Evolutionary conservation across 2,329 filamentous ascomycete genomes (phyloP).

Genomic region (Zasmidium cellare): DNA sequence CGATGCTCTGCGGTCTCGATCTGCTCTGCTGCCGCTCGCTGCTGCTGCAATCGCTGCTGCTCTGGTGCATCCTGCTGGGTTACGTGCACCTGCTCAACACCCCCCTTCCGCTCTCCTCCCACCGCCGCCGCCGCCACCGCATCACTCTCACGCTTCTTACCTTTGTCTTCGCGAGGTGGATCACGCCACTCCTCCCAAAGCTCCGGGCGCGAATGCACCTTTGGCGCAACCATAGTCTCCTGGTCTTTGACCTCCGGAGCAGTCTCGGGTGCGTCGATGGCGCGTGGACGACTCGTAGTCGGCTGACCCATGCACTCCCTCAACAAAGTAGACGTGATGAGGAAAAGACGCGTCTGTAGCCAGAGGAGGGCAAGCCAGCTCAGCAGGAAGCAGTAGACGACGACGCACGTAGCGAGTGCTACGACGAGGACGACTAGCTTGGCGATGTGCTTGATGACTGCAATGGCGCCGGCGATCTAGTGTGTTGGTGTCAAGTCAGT

Average conservation of each 20-base stretch:
- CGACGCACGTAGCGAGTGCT: conserved; percentile 10
- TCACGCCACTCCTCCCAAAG: too few species aligned
- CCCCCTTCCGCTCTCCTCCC: too few species aligned
- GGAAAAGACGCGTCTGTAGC: conserved; percentile 13
- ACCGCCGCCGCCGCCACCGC: too few species aligned
- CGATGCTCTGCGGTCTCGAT: too few species aligned
- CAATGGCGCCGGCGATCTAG: conserved; percentile 15
- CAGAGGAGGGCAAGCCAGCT: conserved; percentile 19
- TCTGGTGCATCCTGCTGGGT: too few species aligned
- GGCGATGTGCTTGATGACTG: conserved; percentile 9
- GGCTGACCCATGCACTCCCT: conserved; percentile 8
- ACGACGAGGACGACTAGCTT: conserved; percentile 13
- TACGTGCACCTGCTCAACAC: too few species aligned
- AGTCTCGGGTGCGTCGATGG: background rate
- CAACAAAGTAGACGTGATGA: conserved; percentile 11
- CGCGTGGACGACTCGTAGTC: background rate
- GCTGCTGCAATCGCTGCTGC: too few species aligned
- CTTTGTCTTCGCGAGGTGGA: too few species aligned
- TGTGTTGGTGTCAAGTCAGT: conserved; percentile 1
- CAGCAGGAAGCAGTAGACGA: conserved; percentile 14
- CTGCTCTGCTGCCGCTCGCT: too few species aligned
- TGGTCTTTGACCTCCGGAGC: too few species aligned
- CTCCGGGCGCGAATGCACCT: background rate
- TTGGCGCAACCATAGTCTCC: too few species aligned
- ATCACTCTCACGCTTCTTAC: too few species aligned